phyloP scores from a whole-genome alignment of 225 moss, liverwort and hornwort genomes.

The Marchantia polymorpha region DNA sequence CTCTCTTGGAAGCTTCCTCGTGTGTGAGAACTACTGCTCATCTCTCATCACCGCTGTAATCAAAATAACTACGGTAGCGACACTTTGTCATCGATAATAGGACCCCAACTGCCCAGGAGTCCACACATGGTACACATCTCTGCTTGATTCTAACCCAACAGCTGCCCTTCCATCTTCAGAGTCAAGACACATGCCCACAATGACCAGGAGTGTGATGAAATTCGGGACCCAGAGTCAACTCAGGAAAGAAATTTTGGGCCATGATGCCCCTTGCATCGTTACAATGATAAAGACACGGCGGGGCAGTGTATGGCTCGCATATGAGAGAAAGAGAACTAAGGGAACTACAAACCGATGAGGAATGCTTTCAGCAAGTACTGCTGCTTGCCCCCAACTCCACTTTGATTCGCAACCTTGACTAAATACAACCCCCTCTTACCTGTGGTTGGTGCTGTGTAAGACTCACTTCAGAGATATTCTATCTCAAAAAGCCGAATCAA shows the following conservation, averaged over 20 bases:
- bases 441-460: conserved; percentile 13
- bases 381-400: conserved; percentile 17
- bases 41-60: neutral
- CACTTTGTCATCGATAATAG: neutral
- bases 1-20: neutral
- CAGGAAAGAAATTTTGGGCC: conserved; percentile 13
- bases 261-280: conserved; percentile 9
- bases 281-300: conserved; percentile 4
- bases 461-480: conserved; percentile 18
- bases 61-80: neutral
- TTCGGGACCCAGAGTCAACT: conserved; percentile 1
- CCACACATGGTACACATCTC: neutral
- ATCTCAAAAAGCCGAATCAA: conserved; percentile 22
- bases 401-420: conserved; percentile 5
- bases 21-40: neutral
- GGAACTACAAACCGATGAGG: conserved; percentile 11
- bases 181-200: neutral
- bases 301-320: conserved; percentile 10
- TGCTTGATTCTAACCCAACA: neutral
- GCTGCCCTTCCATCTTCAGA: neutral
- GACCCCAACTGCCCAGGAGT: neutral
- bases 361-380: conserved; percentile 14
- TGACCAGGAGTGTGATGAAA: conserved; percentile 9
- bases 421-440: conserved; percentile 1
- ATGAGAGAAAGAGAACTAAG: conserved; percentile 11